Conservation (phyloP, 495 filamentous ascomycete genomes). For the Penicillium malachiteum region DNA sequence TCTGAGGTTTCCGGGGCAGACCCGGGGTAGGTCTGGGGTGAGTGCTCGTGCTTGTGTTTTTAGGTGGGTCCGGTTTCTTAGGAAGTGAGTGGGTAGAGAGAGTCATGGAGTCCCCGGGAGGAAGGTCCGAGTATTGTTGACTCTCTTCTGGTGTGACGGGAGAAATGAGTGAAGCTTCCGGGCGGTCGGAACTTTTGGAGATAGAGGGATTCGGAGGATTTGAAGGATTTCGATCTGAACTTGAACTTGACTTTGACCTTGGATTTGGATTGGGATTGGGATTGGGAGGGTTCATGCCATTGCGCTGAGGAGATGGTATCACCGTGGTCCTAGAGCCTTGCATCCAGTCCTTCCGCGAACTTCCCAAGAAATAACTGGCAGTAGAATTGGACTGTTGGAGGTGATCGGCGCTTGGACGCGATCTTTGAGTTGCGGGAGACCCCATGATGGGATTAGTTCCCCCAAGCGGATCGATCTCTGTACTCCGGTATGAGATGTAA, state of each 20-base stretch:
- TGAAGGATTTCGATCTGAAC: background rate
- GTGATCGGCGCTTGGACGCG: slow-evolving; percentile 8
- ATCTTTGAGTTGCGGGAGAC: slow-evolving; percentile 4
- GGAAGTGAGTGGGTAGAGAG: background rate
- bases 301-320: background rate
- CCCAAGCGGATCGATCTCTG: too few species aligned
- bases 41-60: background rate
- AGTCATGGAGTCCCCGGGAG: background rate
- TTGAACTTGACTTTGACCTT: too few species aligned
- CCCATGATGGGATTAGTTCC: background rate
- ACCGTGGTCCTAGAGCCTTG: background rate
- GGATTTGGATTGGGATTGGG: too few species aligned
- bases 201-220: background rate
- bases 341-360: slow-evolving; percentile 70
- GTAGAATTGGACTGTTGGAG: slow-evolving; percentile 69
- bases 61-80: background rate
- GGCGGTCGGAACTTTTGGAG: background rate
- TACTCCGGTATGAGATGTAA: too few species aligned
- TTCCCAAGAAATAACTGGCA: slow-evolving; percentile 62
- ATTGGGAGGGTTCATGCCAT: background rate
- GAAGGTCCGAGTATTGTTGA: slow-evolving; percentile 2
- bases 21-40: background rate
- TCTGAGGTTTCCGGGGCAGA: too few species aligned
- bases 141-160: slow-evolving; percentile 25
- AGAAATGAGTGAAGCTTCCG: slow-evolving; percentile 20